Conservation (phyloP, 1,284 basidiomycete species). For the Moesziomyces antarcticus region DNA sequence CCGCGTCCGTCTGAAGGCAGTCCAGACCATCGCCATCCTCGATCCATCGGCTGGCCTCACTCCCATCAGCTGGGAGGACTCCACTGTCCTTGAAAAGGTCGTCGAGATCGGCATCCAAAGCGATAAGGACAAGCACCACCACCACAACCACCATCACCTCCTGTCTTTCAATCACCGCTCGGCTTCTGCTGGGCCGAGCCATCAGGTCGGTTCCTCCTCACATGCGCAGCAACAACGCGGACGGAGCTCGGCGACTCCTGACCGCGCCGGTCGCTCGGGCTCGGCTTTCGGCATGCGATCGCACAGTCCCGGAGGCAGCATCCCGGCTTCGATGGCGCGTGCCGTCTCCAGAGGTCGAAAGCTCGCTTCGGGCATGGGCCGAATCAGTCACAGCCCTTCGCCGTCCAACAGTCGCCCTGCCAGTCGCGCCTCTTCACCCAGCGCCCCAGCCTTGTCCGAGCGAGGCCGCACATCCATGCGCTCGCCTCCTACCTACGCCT, state of each 20-base stretch:
- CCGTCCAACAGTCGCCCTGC: slow-evolving; percentile 32
- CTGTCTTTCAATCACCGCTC: slow-evolving; percentile 35
- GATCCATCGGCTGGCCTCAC: slow-evolving; percentile 53
- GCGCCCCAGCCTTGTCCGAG: slow-evolving; percentile 20
- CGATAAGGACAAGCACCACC: slow-evolving; percentile 41
- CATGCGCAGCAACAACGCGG: slow-evolving; percentile 24
- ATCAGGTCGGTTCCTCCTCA: slow-evolving; percentile 14
- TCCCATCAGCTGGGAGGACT: slow-evolving; percentile 63
- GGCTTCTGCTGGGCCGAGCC: slow-evolving; percentile 23
- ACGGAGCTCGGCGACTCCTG: slow-evolving; percentile 31
- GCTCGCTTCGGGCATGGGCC: slow-evolving; percentile 42
- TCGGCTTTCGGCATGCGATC: slow-evolving; percentile 45
- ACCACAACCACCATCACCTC: slow-evolving; percentile 18
- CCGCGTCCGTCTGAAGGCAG: slow-evolving; percentile 59
- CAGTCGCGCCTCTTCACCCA: slow-evolving; percentile 46
- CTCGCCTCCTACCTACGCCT: slow-evolving; percentile 35
- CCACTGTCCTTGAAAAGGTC: slow-evolving; percentile 62
- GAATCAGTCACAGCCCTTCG: slow-evolving; percentile 49
- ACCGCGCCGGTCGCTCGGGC: slow-evolving; percentile 42
- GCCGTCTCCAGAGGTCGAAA: slow-evolving; percentile 52
- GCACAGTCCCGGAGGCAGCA: slow-evolving; percentile 41
- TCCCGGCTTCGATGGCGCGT: slow-evolving; percentile 53
- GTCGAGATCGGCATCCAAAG: slow-evolving; percentile 62
- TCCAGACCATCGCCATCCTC: slow-evolving; percentile 64
- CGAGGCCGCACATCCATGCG: slow-evolving; percentile 39